Evolutionary conservation across 2,329 filamentous ascomycete genomes (phyloP).

Genomic region (Fusarium sp.): DNA sequence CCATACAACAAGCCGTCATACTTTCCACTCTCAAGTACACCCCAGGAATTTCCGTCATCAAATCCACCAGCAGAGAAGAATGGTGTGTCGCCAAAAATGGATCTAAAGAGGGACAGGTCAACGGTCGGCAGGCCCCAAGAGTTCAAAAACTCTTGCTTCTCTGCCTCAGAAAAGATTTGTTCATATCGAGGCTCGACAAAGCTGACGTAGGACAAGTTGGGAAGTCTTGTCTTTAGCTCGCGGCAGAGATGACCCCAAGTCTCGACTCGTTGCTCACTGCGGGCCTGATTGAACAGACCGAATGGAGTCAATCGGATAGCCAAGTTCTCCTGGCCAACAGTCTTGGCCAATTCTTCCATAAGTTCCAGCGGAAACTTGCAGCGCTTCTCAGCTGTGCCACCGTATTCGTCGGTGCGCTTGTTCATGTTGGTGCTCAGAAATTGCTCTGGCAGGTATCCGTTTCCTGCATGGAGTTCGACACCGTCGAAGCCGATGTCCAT

Average conservation of each 20-base stretch:
- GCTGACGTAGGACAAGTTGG: constrained; percentile 62
- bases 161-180: constrained; percentile 59
- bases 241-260: constrained; percentile 63
- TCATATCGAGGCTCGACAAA: constrained; percentile 67
- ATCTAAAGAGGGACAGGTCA: constrained; percentile 58
- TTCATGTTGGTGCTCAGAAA: constrained; percentile 52
- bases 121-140: constrained; percentile 59
- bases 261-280: constrained; percentile 61
- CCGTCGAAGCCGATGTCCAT: constrained; percentile 64
- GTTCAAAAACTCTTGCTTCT: constrained; percentile 60
- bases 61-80: constrained; percentile 68
- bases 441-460: constrained; percentile 54
- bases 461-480: constrained; percentile 54
- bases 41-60: constrained; percentile 60
- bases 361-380: constrained; percentile 66
- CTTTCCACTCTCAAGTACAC: constrained; percentile 53
- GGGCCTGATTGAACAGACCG: constrained; percentile 62
- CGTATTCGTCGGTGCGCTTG: constrained; percentile 50
- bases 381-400: constrained; percentile 46
- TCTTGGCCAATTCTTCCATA: constrained; percentile 55
- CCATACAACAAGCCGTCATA: constrained; percentile 61
- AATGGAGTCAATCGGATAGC: constrained; percentile 60
- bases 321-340: constrained; percentile 57
- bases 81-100: constrained; percentile 62
- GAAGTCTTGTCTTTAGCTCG: constrained; percentile 56